Base-by-base conservation (phyloP, 495 filamentous ascomycete species). In the Penicillium canescens region DNA sequence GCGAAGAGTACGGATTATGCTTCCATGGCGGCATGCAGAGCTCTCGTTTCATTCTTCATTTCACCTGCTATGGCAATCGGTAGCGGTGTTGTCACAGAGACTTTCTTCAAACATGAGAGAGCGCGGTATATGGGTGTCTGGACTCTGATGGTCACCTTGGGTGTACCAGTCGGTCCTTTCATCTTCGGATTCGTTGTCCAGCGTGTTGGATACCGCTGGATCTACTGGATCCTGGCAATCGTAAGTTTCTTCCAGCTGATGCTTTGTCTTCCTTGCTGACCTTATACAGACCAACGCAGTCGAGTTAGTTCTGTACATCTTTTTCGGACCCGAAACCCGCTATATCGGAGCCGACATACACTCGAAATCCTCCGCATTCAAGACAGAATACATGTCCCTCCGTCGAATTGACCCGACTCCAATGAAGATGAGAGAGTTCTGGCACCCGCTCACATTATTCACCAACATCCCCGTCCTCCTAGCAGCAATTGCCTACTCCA, bases 311-410 rank as follows among this genome's bases (percentile, higher is more conserved):
- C 59, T 80, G 2, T 84, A 78, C 43, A 40, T 83, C 44, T 75
- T 82, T 69, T 71, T 83, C 52, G 76, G 78, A n/a, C 77, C 79
- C 1, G 82, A 85, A 67, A 82, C 82, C 8, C 78, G 75, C 36
- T 84, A 83, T 49, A 62, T 80, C 38, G 67, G 67, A 37, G 39
- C 48, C 24, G 57, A 67, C 20, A 46, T 65, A 1, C 31, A 65
- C 6, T 55, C 66, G 8, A 26, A 46, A 31, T 60, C 58, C 2
- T 72, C 75, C 6, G 57, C 50, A 11, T 70, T 77, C 59, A 71
- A 74, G 41, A 67, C 67, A 36, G 57, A 78, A 57, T 81, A 81
- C 54, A 43, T 79, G 35, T 64, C 55, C 24, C 58, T 83, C 53
- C 53, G 62, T 8, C 72, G 77, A 35, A 78, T 83, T 57, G 77